These are phyloP conservation scores for Citrus trifoliata DNA, from an alignment of 345 rosid genomes.

Conservation along the genomic window DNA sequence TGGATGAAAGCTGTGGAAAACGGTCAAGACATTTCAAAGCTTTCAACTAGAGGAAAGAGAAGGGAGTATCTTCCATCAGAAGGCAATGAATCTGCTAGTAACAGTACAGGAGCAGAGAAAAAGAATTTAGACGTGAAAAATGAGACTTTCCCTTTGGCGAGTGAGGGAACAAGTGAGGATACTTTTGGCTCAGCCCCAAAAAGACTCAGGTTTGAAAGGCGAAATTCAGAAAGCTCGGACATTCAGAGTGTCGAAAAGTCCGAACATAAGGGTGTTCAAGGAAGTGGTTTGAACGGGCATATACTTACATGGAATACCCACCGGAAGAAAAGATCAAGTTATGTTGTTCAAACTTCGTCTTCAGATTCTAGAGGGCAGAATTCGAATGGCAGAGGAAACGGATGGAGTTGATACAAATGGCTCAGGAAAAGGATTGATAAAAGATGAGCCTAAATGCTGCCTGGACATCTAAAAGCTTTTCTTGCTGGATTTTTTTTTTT, in stretches of 20 bases:
- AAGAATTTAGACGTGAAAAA: constrained; percentile 24
- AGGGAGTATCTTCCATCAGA: constrained; percentile 37
- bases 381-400: constrained; percentile 60
- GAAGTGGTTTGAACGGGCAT: constrained; percentile 35
- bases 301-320: constrained; percentile 71
- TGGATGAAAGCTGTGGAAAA: constrained; percentile 96
- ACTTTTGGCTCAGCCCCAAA: constrained; percentile 38
- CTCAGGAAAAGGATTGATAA: background rate
- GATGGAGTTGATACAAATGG: constrained; percentile 19
- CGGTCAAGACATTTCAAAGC: constrained; percentile 63
- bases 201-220: constrained; percentile 28
- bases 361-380: constrained; percentile 73
- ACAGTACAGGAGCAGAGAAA: constrained; percentile 37
- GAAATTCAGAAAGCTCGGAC: constrained; percentile 19
- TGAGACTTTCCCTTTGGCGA: constrained; percentile 35
- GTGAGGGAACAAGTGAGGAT: constrained; percentile 77
- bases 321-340: constrained; percentile 87
- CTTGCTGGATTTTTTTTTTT: background rate
- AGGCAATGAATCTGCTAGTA: constrained; percentile 32
- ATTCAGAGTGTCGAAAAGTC: constrained; percentile 41
- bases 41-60: constrained; percentile 48
- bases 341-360: constrained; percentile 58
- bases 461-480: background rate
- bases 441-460: background rate
- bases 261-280: constrained; percentile 30